Percentiles rank a stretch among this genome's conserved stretches.
These are phyloP conservation scores for Cerrena zonata DNA, from an alignment of 1,284 basidiomycete genomes.

Conservation along the genomic window DNA sequence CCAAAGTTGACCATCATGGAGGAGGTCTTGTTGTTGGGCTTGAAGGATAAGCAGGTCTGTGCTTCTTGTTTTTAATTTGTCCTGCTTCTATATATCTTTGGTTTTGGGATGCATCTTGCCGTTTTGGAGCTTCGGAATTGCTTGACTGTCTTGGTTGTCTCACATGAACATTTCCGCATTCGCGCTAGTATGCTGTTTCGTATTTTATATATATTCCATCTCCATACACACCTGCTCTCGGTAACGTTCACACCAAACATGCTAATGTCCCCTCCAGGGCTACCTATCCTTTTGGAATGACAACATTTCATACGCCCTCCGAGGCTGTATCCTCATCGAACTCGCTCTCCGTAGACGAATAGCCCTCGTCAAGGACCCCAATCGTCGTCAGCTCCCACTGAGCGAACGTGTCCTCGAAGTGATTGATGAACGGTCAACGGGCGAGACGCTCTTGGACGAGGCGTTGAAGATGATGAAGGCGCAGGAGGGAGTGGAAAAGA, in stretches of 20 bases:
- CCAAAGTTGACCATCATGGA: conserved; percentile 94
- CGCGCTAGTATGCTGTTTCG: too few relatives aligned
- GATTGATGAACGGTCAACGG: conserved; percentile 84
- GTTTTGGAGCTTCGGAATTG: not conserved
- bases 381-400: conserved; percentile 69
- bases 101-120: not conserved
- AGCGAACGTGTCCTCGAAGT: conserved; percentile 86
- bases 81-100: not conserved
- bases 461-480: conserved; percentile 90
- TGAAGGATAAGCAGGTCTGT: conserved; percentile 83
- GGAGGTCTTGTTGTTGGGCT: conserved; percentile 86
- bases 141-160: too few relatives aligned
- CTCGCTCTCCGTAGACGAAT: conserved; percentile 86
- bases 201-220: too few relatives aligned
- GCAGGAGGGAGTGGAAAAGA: conserved; percentile 60
- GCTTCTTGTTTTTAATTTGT: conserved; percentile 5
- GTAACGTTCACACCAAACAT: too few relatives aligned
- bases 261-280: conserved; percentile 55
- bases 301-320: conserved; percentile 92
- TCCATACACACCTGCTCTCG: too few relatives aligned
- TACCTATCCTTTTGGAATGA: conserved; percentile 97
- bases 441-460: conserved; percentile 92
- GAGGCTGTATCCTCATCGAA: conserved; percentile 92
- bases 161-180: too few relatives aligned
- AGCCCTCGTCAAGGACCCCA: conserved; percentile 80